Evolutionary conservation across 495 filamentous ascomycete genomes (phyloP).

Genomic region (Neurospora tetraspora): DNA sequence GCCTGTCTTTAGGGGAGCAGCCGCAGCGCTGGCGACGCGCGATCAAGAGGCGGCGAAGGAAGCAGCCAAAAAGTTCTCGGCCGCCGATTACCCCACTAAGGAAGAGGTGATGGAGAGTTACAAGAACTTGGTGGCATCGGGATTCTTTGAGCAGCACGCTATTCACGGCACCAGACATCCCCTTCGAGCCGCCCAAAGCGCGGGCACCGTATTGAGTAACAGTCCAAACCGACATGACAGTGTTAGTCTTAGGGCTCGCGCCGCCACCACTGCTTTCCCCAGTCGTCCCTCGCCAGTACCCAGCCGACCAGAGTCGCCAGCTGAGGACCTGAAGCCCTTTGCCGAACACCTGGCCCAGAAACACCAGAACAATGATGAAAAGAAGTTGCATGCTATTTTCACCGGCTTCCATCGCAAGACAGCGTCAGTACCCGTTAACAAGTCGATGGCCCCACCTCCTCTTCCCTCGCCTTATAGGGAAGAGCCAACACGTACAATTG

Average conservation of each 20-base stretch:
- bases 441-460: neutral
- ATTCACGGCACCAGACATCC: conserved; percentile 38
- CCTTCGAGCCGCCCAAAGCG: conserved; percentile 7
- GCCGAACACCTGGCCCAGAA: conserved; percentile 1
- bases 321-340: neutral
- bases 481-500: neutral
- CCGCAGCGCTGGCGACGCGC: neutral
- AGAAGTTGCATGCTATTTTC: neutral
- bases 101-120: conserved; percentile 39
- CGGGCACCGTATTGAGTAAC: conserved; percentile 7
- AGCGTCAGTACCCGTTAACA: neutral
- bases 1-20: neutral
- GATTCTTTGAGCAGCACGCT: conserved; percentile 39
- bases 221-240: conserved; percentile 1
- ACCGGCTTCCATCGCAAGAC: neutral
- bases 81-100: conserved; percentile 24
- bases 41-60: neutral
- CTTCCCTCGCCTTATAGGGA: neutral
- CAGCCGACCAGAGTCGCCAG: neutral
- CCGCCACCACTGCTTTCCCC: conserved; percentile 4
- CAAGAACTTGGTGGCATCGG: conserved; percentile 31
- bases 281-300: neutral
- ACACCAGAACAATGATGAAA: conserved; percentile 3
- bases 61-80: conserved; percentile 1
- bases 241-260: neutral